Base-by-base conservation (phyloP, 164 flowering plant species). In the Amborella trichopoda region DNA sequence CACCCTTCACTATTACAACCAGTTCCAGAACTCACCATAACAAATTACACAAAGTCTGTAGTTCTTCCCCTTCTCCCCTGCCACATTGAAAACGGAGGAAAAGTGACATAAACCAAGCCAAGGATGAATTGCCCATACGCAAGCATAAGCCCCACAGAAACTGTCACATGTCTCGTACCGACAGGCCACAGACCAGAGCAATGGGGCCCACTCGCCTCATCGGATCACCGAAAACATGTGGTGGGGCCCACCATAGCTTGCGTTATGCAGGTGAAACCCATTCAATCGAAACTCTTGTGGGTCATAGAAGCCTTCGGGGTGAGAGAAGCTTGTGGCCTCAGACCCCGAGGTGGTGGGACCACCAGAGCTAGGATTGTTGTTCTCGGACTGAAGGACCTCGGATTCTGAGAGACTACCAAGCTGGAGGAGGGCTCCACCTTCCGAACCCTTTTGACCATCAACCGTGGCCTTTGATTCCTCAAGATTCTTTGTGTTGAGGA, bases 111-210 rank as follows among this genome's bases (percentile, higher is more conserved):
- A n/a, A n/a, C n/a, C 16, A 65, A 84, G 91, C 91, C 95, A 82
- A 85, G 91, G 86, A 86, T 86, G 95, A 82, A 46, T 78, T 82
- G 95, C 95, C 88, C 17, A 48, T 43, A 30, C 39, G 49, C 41
- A 18, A 51, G 44, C 53, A 52, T 52, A 55, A 54, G 44, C 27
- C 28, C 36, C 21, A 43, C 30, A 20, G 22, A 38, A 33, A n/a
- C n/a, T 10, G 26, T 48, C 17, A 16, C 27, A 4, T 27, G 40
- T 26, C 45, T 40, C 48, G n/a, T 24, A 2, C 2, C 24, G 21
- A 8, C 13, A 18, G 27, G 37, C 54, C 37, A 18, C 66, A 52
- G 59, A 50, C 14, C n/a, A 4, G 26, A 32, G 37, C 20, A 23
- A 6, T 33, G 26, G 2, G 8, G 17, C 37, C 30, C 21, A 38